Evolutionary conservation across 768 basidiomycete species (phyloP).

Genomic region (Tulasnella sp.): DNA sequence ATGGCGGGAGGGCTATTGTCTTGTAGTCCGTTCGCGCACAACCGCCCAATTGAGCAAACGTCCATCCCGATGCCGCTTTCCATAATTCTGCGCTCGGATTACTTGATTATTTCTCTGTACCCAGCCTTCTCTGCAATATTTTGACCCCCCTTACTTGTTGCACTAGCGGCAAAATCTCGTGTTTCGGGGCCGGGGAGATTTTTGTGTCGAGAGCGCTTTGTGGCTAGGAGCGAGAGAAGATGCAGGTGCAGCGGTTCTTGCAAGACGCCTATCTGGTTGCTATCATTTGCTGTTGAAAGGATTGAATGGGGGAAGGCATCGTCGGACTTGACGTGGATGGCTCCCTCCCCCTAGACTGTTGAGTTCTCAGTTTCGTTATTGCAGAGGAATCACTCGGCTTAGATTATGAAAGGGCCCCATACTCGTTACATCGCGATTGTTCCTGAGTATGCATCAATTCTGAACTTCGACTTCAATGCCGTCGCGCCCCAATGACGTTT

Average conservation of each 20-base stretch:
- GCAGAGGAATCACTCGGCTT: too few relatives aligned
- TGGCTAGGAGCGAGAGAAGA: conserved; percentile 50
- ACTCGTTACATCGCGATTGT: conserved; percentile 83
- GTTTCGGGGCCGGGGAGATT: conserved; percentile 41
- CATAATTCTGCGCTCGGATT: too few relatives aligned
- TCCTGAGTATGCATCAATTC: conserved; percentile 75
- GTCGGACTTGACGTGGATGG: conserved; percentile 94
- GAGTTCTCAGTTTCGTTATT: too few relatives aligned
- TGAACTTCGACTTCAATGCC: conserved; percentile 95
- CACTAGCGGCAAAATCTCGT: too few relatives aligned
- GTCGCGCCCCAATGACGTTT: conserved; percentile 74
- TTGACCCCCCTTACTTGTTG: too few relatives aligned
- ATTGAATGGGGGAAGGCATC: conserved; percentile 69
- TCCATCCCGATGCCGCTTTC: too few relatives aligned
- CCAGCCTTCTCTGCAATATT: too few relatives aligned
- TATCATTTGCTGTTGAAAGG: conserved; percentile 62
- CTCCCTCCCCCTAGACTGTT: too few relatives aligned
- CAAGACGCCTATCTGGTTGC: conserved; percentile 76
- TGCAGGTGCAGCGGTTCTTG: conserved; percentile 74
- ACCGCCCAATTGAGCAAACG: too few relatives aligned
- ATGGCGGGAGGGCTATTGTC: too few relatives aligned
- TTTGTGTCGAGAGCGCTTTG: conserved; percentile 53
- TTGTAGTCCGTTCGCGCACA: too few relatives aligned
- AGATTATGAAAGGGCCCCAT: conserved; percentile 96
- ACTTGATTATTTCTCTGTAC: too few relatives aligned